These are phyloP conservation scores for Raffaelea deltoideospora DNA, from an alignment of 2,329 filamentous ascomycete genomes.

Conservation along the genomic window DNA sequence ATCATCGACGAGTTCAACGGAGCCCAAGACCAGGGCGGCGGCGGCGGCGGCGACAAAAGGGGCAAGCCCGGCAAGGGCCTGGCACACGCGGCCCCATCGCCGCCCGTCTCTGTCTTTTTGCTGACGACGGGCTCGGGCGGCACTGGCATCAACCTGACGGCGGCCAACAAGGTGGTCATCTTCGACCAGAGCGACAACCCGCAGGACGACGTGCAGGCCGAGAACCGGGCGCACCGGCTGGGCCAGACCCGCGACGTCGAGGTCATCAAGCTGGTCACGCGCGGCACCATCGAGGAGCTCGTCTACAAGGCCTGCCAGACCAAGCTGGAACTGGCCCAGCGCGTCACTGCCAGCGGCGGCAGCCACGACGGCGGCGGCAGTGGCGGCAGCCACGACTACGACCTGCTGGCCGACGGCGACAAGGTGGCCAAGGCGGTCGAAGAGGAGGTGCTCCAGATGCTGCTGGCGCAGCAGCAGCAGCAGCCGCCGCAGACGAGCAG, in stretches of 20 bases:
- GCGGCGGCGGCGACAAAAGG: too few species aligned
- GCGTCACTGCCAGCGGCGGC: slow-evolving; percentile 23
- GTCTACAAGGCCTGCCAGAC: slow-evolving; percentile 84
- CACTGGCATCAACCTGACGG: slow-evolving; percentile 91
- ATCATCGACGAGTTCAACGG: slow-evolving; percentile 78
- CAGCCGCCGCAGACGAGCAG: too few species aligned
- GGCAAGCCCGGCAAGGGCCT: too few species aligned
- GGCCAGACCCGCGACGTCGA: slow-evolving; percentile 86
- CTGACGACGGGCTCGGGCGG: slow-evolving; percentile 88
- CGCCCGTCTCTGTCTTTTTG: slow-evolving; percentile 88
- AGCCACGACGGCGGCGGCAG: slow-evolving; percentile 5
- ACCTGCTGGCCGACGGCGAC: slow-evolving; percentile 11
- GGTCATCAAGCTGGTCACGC: slow-evolving; percentile 70
- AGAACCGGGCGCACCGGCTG: slow-evolving; percentile 90
- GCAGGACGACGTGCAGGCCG: slow-evolving; percentile 94
- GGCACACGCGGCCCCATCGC: too few species aligned
- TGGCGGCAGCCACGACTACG: slow-evolving; percentile 16
- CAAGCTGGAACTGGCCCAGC: slow-evolving; percentile 73
- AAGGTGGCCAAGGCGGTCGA: slow-evolving; percentile 20
- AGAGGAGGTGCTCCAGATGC: slow-evolving; percentile 28
- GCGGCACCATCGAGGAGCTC: slow-evolving; percentile 77
- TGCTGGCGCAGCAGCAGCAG: slow-evolving; percentile 11
- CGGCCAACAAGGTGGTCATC: slow-evolving; percentile 93
- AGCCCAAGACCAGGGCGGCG: slow-evolving; percentile 45
- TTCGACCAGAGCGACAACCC: slow-evolving; percentile 97